Evolutionary conservation across 208 protist genomes (phyloP), one percentile per base, ranked within the genome.

Genomic region (Leishmania mexicana): DNA sequence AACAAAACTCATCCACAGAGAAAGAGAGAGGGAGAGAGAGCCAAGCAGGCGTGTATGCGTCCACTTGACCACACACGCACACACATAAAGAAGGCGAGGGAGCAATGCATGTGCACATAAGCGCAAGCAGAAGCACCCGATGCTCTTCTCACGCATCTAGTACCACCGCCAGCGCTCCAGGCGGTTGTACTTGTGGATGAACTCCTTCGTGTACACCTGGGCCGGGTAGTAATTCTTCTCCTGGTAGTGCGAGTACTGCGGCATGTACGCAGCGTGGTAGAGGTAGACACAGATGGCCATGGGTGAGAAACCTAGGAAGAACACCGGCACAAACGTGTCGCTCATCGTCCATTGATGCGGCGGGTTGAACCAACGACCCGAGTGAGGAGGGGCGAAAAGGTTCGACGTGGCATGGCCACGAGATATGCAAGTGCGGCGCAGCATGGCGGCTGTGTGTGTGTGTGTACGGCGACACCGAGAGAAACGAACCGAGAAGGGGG

Each of bases 271-370:
- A 57, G 92, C 89, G 81, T 96, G 91, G 84, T 98, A 98, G 49
- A 98, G 89, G 80, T 96, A 96, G 40, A 96, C 85, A 21, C 64
- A 49, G 74, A 96, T 93, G 17, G 84, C 91, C 93, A 96, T 96
- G 49, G 95, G 95, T 75, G 93, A 89, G 80, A 94, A 96, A 10
- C 85, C 88, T 17, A 98, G 47, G 78, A 96, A 94, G 88, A 97
- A 98, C 71, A 87, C 85, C 1, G 93, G 93, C 28, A 97, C 84
- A 77, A 96, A 95, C 35, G 92, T 96, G 72, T 98, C 95, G 45
- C 88, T 96, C 90, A 98, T 95, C 58, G 93, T 98, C 94, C 95
- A 98, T 87, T 97, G 93, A 83, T 98, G 93, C 40, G 95, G 95
- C 19, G 95, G 95, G 84, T 98, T 98, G 84, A 98, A 98, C 95